Conservation (phyloP, 2,329 filamentous ascomycete species). For the Pestalotiopsis fici region DNA sequence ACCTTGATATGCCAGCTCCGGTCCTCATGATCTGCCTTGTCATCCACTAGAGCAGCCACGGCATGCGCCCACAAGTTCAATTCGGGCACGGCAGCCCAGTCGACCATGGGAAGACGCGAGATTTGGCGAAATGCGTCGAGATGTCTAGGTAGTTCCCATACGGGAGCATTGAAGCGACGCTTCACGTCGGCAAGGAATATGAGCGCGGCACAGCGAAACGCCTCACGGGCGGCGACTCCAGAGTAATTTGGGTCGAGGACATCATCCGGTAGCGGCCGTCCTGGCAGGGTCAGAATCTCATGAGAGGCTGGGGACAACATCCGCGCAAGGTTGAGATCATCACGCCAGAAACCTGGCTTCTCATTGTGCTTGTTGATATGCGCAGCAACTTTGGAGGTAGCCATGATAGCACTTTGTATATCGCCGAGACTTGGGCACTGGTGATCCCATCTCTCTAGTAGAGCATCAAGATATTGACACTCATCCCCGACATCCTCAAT, state of each 20-base stretch:
- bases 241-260: conserved; percentile 17
- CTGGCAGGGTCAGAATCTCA: conserved; percentile 23
- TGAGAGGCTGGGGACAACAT: conserved; percentile 24
- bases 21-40: conserved; percentile 13
- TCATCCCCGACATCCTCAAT: conserved; percentile 21
- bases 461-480: conserved; percentile 17
- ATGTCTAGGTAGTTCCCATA: conserved; percentile 21
- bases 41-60: conserved; percentile 24
- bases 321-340: conserved; percentile 23
- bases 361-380: conserved; percentile 22
- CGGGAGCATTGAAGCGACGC: conserved; percentile 19
- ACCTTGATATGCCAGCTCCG: conserved; percentile 24
- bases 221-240: conserved; percentile 24
- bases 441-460: conserved; percentile 21
- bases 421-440: conserved; percentile 22
- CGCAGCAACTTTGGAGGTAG: conserved; percentile 24
- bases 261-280: conserved; percentile 20
- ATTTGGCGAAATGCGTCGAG: conserved; percentile 28
- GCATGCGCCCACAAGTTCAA: conserved; percentile 29
- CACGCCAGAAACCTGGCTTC: conserved; percentile 20
- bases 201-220: conserved; percentile 24
- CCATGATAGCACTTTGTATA: conserved; percentile 21
- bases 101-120: conserved; percentile 22
- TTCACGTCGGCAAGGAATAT: conserved; percentile 26
- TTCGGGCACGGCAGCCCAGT: conserved; percentile 27